phyloP scores from a whole-genome alignment of 2,329 filamentous ascomycete species.

The Blastomyces silverae region DNA sequence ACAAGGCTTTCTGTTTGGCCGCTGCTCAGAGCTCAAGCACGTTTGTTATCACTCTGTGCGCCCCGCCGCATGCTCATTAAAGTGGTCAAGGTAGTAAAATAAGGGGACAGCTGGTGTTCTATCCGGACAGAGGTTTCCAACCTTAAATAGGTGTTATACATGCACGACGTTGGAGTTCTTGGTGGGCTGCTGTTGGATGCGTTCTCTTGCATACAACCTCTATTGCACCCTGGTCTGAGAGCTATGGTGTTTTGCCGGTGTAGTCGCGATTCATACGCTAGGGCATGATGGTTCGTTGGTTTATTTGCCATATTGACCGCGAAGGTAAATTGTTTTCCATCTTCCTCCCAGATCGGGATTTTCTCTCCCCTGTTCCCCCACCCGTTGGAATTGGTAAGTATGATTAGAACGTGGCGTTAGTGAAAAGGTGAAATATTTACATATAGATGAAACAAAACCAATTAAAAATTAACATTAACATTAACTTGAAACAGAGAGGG shows the following conservation, averaged over 20 bases:
- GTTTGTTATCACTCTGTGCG: not conserved
- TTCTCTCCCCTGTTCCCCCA: not conserved
- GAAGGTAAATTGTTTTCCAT: not conserved
- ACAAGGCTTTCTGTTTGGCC: not conserved
- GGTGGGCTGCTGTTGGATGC: not conserved
- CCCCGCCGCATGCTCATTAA: not conserved
- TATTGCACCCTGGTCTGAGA: not conserved
- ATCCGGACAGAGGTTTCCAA: conserved; percentile 9
- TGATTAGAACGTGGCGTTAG: not conserved
- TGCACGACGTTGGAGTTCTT: conserved; percentile 5
- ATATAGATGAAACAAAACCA: no score
- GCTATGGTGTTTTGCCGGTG: not conserved
- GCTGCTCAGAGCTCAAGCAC: not conserved
- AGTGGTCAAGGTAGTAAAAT: conserved; percentile 7
- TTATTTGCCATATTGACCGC: not conserved
- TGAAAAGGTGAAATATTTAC: not conserved
- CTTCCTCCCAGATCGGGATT: not conserved
- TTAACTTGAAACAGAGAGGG: not conserved
- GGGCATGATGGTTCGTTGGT: not conserved
- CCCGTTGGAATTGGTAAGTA: not conserved
- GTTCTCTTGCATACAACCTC: no score
- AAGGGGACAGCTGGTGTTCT: conserved; percentile 7
- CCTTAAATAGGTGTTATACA: conserved; percentile 10
- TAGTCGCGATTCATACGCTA: not conserved
- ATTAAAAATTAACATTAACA: not conserved